Conservation (phyloP, 2,329 filamentous ascomycete species). For the Pyrenochaeta sp. region DNA sequence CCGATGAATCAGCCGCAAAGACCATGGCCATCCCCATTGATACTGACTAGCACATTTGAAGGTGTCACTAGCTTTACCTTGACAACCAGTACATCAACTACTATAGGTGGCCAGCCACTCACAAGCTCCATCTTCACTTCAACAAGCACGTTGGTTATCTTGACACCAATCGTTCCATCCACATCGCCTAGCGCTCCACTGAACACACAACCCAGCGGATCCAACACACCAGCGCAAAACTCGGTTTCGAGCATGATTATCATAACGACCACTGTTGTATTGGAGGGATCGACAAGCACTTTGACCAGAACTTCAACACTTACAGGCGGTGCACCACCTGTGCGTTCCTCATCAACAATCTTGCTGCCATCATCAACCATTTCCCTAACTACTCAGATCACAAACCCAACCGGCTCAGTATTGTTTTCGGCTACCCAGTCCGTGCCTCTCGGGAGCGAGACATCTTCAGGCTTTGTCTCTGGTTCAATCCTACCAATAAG, state of each 20-base stretch:
- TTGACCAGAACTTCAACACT: neutral
- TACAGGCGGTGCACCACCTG: neutral
- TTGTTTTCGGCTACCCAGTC: too few species aligned
- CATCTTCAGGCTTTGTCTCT: too few species aligned
- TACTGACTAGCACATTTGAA: neutral
- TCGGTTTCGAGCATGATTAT: neutral
- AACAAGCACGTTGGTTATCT: too few species aligned
- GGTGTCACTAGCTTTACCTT: neutral
- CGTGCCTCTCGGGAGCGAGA: too few species aligned
- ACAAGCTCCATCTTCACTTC: neutral
- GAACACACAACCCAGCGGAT: neutral
- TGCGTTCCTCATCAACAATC: neutral
- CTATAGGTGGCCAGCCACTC: neutral
- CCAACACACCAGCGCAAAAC: neutral
- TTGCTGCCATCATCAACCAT: neutral
- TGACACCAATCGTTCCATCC: too few species aligned
- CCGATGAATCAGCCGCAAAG: conserved; percentile 11
- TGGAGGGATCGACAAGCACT: neutral
- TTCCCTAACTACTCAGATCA: too few species aligned
- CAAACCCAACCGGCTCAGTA: too few species aligned
- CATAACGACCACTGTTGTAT: conserved; percentile 3
- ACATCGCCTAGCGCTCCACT: neutral
- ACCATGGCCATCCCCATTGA: conserved; percentile 6
- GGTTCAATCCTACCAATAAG: too few species aligned
- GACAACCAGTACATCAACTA: neutral